A percentile compares a stretch with the other conserved stretches of the same genome.
phyloP scores from a whole-genome alignment of 805 yeast genomes.

The Candida golubevii region DNA sequence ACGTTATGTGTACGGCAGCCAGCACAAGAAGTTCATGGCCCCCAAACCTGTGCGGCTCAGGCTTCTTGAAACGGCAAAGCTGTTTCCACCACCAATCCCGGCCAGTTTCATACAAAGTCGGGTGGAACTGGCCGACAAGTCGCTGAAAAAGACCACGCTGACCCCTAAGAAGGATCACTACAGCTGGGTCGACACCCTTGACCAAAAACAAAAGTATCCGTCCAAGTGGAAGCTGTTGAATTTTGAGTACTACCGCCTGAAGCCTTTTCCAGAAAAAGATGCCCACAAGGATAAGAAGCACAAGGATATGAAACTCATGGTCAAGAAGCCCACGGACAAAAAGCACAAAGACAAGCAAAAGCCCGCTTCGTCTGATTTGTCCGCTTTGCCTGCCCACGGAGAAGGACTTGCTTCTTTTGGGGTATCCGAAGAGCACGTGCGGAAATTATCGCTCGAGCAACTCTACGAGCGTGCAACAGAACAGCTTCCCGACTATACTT shows the following conservation, averaged over 20 bases:
- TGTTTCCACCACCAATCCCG: conserved; percentile 48
- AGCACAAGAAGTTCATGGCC: conserved; percentile 36
- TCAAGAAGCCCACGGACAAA: not conserved
- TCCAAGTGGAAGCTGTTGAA: conserved; percentile 52
- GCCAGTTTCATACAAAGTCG: conserved; percentile 32
- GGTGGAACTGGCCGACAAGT: conserved; percentile 8
- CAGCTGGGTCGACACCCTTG: conserved; percentile 45
- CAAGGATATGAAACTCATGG: conserved; percentile 5
- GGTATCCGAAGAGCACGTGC: conserved; percentile 54
- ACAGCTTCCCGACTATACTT: conserved; percentile 55
- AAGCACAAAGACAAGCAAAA: not conserved
- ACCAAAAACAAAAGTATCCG: conserved; percentile 44
- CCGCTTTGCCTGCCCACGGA: no score
- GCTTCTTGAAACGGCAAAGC: conserved; percentile 50
- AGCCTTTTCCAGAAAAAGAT: not conserved
- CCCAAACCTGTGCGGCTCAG: conserved; percentile 42
- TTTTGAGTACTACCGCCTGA: conserved; percentile 44
- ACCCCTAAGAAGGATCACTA: conserved; percentile 29
- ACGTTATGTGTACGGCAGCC: conserved; percentile 44
- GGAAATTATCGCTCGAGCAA: conserved; percentile 53
- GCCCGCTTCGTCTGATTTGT: not conserved
- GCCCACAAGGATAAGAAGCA: conserved; percentile 15
- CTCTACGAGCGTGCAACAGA: conserved; percentile 58
- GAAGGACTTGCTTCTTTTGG: conserved; percentile 52
- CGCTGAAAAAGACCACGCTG: conserved; percentile 1